phyloP scores from a whole-genome alignment of 169 alveolate genomes.

The Theileria parva region DNA sequence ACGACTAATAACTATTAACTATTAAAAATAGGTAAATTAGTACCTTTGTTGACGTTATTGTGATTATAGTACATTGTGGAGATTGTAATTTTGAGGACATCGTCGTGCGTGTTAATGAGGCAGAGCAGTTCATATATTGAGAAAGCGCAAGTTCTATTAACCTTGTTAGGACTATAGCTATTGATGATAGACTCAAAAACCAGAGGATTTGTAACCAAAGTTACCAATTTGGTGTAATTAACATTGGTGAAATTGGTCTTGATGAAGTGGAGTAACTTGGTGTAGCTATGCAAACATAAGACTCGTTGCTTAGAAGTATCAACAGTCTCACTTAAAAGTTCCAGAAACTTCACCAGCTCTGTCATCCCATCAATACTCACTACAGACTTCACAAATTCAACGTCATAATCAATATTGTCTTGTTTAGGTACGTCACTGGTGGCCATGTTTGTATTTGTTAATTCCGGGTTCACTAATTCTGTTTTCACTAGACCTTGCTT shows the following conservation, averaged over 20 bases:
- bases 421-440: neutral
- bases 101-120: constrained; percentile 31
- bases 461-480: too few species aligned
- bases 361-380: constrained; percentile 32
- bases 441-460: too few species aligned
- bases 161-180: constrained; percentile 31
- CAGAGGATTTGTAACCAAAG: constrained; percentile 35
- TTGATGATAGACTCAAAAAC: constrained; percentile 52
- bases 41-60: neutral
- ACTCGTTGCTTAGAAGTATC: constrained; percentile 38
- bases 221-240: neutral
- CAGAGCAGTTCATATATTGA: constrained; percentile 37
- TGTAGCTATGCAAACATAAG: constrained; percentile 28
- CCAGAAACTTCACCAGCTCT: constrained; percentile 25
- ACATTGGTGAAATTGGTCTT: constrained; percentile 11
- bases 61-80: constrained; percentile 36
- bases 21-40: neutral
- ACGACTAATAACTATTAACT: neutral
- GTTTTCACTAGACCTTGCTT: too few species aligned
- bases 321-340: neutral
- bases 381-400: constrained; percentile 20
- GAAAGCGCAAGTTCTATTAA: constrained; percentile 45
- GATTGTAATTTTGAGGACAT: constrained; percentile 37
- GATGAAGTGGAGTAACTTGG: constrained; percentile 27
- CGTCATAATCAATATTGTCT: neutral